Percentiles rank a stretch among this genome's conserved stretches.
Evolutionary conservation across 352 stramenopile genomes (phyloP).

Genomic region (Phytophthora foliorum): DNA sequence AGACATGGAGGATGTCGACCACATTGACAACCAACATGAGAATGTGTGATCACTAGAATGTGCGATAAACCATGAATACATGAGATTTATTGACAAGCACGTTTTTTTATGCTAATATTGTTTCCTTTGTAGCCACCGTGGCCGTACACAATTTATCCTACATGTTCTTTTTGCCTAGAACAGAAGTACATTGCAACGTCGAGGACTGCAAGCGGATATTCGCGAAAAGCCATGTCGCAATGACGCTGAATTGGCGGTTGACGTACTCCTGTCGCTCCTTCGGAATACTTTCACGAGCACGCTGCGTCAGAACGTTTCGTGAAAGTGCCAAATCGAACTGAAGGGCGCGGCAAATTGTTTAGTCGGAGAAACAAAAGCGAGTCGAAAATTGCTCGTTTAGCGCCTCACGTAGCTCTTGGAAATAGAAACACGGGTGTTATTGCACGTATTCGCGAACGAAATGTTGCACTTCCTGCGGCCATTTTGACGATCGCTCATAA

Average conservation of each 20-base stretch:
- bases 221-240: background rate
- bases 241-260: background rate
- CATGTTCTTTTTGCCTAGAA: background rate
- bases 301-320: background rate
- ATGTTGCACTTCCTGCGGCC: constrained; percentile 5
- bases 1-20: background rate
- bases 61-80: background rate
- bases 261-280: constrained; percentile 6
- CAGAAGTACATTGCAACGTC: background rate
- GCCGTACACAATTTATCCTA: background rate
- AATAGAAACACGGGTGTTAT: constrained; percentile 23
- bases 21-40: constrained; percentile 4
- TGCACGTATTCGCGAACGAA: constrained; percentile 22
- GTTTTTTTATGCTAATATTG: background rate
- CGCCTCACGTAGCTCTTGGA: constrained; percentile 12
- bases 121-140: background rate
- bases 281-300: constrained; percentile 8
- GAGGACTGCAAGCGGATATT: background rate
- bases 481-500: constrained; percentile 1
- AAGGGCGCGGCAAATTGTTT: constrained; percentile 11
- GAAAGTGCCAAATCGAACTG: constrained; percentile 19
- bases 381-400: constrained; percentile 10
- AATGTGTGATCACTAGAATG: background rate
- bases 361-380: background rate
- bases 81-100: background rate